These are phyloP conservation scores for Aspergillus eucalypticola DNA, from an alignment of 2,329 filamentous ascomycete genomes.

Conservation along the genomic window DNA sequence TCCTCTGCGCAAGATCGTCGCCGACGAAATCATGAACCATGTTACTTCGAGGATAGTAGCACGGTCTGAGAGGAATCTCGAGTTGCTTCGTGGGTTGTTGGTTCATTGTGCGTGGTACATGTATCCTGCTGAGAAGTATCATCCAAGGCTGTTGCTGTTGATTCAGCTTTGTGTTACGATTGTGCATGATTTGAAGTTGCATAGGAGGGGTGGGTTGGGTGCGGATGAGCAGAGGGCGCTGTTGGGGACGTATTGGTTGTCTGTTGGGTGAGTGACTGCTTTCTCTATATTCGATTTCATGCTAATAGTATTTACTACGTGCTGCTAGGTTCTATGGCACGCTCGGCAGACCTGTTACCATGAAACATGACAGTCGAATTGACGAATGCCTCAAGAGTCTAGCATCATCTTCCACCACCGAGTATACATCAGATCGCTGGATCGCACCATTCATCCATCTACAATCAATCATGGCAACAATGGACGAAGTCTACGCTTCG, in stretches of 20 bases:
- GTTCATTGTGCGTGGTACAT: constrained; percentile 27
- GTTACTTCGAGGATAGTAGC: constrained; percentile 18
- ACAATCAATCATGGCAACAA: constrained; percentile 21
- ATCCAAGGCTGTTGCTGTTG: constrained; percentile 25
- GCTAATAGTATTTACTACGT: not conserved
- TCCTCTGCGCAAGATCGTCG: constrained; percentile 19
- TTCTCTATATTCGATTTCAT: not conserved
- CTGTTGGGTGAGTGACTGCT: constrained; percentile 18
- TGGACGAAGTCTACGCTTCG: constrained; percentile 22
- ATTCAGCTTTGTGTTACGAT: constrained; percentile 24
- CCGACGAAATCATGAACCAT: constrained; percentile 27
- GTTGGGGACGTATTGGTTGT: constrained; percentile 26
- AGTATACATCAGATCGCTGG: constrained; percentile 21
- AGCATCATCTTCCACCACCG: constrained; percentile 2
- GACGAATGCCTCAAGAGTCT: constrained; percentile 16
- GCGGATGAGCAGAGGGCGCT: constrained; percentile 23
- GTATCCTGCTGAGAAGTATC: constrained; percentile 25
- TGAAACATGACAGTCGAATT: constrained; percentile 10
- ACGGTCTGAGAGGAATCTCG: constrained; percentile 26
- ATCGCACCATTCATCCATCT: constrained; percentile 23
- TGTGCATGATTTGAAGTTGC: constrained; percentile 21
- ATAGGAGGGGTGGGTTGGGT: constrained; percentile 17
- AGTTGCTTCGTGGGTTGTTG: constrained; percentile 25
- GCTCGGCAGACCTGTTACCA: not conserved
- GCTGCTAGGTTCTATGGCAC: not conserved